Percentiles rank a stretch among this genome's conserved stretches.
phyloP scores from a whole-genome alignment of 148 eudicot species.

The Vaccinium myrtillus region DNA sequence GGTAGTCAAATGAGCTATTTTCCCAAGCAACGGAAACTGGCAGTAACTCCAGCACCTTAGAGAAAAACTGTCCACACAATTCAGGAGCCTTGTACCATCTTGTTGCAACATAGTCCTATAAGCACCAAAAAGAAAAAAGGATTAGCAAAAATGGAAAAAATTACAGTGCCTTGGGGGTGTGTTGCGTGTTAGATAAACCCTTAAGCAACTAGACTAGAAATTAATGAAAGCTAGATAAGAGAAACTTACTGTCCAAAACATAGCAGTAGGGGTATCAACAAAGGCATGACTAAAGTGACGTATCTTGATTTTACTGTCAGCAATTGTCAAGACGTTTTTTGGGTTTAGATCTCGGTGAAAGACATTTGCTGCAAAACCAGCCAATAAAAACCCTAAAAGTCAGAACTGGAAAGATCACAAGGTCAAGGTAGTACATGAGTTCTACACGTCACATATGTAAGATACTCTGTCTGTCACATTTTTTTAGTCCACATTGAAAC shows the following conservation, averaged over 20 bases:
- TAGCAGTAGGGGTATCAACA: not conserved
- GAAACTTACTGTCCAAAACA: conserved; percentile 2
- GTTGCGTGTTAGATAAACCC: not conserved
- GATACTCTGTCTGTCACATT: not conserved
- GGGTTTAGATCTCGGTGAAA: conserved; percentile 9
- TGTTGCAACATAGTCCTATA: conserved; percentile 10
- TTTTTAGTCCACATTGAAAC: not conserved
- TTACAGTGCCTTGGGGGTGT: not conserved
- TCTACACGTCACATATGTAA: not conserved
- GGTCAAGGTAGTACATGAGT: not conserved
- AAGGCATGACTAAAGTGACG: conserved; percentile 9
- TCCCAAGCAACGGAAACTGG: not conserved
- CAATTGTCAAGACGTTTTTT: not conserved
- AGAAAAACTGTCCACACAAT: conserved; percentile 6
- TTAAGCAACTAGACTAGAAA: not conserved
- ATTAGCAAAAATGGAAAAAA: not conserved
- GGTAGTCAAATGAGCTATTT: not conserved
- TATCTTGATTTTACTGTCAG: not conserved
- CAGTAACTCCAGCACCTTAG: not conserved
- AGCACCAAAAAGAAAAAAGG: not conserved
- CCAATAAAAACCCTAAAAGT: not conserved
- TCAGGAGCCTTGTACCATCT: conserved; percentile 5
- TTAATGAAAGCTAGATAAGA: not conserved
- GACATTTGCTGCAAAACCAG: conserved; percentile 5
- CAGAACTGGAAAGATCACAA: not conserved